Evolutionary conservation across 768 basidiomycete species (phyloP).

Genomic region (Galerina marginata): DNA sequence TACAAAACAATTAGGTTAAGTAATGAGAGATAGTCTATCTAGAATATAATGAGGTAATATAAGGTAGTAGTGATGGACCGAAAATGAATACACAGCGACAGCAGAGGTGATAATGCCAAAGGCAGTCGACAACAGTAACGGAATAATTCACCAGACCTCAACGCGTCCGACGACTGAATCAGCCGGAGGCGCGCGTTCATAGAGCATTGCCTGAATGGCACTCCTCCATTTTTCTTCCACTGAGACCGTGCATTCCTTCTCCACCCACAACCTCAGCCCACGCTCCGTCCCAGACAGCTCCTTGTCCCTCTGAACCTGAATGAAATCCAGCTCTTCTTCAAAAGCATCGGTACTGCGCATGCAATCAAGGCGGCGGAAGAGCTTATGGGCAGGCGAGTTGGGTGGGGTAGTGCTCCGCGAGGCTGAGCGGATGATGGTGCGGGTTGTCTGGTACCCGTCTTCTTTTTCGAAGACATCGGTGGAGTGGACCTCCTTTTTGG

Average conservation of each 20-base stretch:
- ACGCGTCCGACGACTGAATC: not conserved
- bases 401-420: not conserved
- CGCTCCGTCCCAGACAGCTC: not conserved
- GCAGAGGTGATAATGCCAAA: too few relatives aligned
- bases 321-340: slow-evolving; percentile 18
- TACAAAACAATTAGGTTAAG: too few relatives aligned
- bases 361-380: slow-evolving; percentile 13
- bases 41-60: too few relatives aligned
- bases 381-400: not conserved
- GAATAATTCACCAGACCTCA: not conserved
- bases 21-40: too few relatives aligned
- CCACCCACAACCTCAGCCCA: slow-evolving; percentile 2
- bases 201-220: slow-evolving; percentile 15
- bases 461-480: slow-evolving; percentile 21
- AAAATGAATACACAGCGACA: too few relatives aligned
- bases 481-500: slow-evolving; percentile 8
- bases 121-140: too few relatives aligned
- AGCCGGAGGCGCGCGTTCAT: not conserved
- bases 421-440: slow-evolving; percentile 22
- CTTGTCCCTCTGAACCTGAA: slow-evolving; percentile 9
- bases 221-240: slow-evolving; percentile 19
- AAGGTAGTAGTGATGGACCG: too few relatives aligned
- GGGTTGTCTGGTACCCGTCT: slow-evolving; percentile 15
- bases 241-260: slow-evolving; percentile 1
- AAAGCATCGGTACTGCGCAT: slow-evolving; percentile 10